Conservation (phyloP, 192 early-diverging fungal genomes). For the Coemansia sp. region DNA sequence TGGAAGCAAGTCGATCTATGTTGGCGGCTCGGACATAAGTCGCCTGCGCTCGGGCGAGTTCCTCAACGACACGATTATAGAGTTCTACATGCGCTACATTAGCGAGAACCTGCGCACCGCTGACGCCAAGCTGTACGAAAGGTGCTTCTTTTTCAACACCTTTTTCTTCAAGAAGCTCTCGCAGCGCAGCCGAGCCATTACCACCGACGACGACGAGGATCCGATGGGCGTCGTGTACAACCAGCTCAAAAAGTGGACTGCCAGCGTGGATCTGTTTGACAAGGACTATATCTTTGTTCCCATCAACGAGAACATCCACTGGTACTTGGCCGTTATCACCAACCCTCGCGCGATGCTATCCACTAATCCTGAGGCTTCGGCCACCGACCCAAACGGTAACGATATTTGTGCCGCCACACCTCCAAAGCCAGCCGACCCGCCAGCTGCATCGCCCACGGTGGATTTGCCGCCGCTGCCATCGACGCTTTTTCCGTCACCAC, state of each 20-base stretch:
- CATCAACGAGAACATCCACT: constrained; percentile 88
- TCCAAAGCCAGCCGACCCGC: background rate
- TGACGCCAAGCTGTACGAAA: constrained; percentile 48
- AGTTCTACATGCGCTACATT: constrained; percentile 76
- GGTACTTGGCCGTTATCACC: constrained; percentile 82
- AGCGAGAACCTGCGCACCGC: constrained; percentile 37
- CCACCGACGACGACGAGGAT: constrained; percentile 3
- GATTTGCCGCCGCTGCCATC: background rate
- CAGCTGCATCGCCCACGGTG: background rate
- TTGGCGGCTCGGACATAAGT: constrained; percentile 62
- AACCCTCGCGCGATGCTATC: constrained; percentile 61
- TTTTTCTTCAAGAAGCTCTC: constrained; percentile 81
- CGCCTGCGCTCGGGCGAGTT: constrained; percentile 71
- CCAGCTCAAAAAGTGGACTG: constrained; percentile 75
- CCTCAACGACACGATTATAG: constrained; percentile 87
- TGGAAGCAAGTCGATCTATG: constrained; percentile 58
- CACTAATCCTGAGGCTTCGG: background rate
- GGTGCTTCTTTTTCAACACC: constrained; percentile 78
- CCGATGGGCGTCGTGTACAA: constrained; percentile 55
- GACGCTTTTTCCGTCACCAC: background rate
- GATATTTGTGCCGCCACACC: background rate
- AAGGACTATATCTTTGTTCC: constrained; percentile 80
- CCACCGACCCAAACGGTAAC: background rate
- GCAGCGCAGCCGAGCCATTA: constrained; percentile 13
- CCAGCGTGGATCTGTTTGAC: constrained; percentile 70